Percentiles rank a stretch among this genome's conserved stretches.
These are phyloP conservation scores for Eutrema japonicum DNA, from an alignment of 345 rosid species.

Conservation along the genomic window DNA sequence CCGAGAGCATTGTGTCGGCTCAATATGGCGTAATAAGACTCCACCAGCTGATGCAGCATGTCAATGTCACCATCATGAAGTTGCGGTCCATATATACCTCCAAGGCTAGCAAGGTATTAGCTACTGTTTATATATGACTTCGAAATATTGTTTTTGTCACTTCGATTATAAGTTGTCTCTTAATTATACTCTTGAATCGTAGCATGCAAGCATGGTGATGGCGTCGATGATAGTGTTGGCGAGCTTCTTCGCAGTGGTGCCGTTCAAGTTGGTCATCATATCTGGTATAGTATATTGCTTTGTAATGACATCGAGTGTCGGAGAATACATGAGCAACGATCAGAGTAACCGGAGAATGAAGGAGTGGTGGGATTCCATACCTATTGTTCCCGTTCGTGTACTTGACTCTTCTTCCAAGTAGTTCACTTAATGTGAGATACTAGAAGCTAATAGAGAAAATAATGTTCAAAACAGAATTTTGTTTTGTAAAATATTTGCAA, in stretches of 20 bases:
- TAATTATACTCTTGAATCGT: conserved; percentile 28
- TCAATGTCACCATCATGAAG: conserved; percentile 71
- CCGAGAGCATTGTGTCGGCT: conserved; percentile 82
- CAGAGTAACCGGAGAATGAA: conserved; percentile 63
- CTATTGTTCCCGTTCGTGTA: conserved; percentile 64
- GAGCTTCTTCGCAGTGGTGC: conserved; percentile 57
- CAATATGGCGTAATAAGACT: conserved; percentile 61
- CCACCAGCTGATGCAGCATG: conserved; percentile 58
- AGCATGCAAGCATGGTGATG: conserved; percentile 76
- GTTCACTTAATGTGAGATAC: conserved; percentile 8
- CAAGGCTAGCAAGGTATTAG: conserved; percentile 65
- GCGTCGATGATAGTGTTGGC: conserved; percentile 51
- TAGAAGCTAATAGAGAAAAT: conserved; percentile 1
- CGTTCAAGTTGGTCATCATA: conserved; percentile 61
- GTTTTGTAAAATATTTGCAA: conserved; percentile 27
- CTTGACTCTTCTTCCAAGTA: conserved; percentile 46
- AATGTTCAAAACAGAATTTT: not conserved
- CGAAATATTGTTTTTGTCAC: not conserved
- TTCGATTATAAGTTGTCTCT: too few species aligned
- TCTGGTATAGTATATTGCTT: conserved; percentile 42
- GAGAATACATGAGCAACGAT: conserved; percentile 51
- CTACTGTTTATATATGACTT: not conserved
- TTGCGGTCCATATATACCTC: conserved; percentile 64
- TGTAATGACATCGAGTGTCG: conserved; percentile 55
- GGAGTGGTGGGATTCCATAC: conserved; percentile 97